A percentile compares a stretch with the other conserved stretches of the same genome.
Evolutionary conservation across 306 rosid species (phyloP).

Genomic region (Casuarina glauca): DNA sequence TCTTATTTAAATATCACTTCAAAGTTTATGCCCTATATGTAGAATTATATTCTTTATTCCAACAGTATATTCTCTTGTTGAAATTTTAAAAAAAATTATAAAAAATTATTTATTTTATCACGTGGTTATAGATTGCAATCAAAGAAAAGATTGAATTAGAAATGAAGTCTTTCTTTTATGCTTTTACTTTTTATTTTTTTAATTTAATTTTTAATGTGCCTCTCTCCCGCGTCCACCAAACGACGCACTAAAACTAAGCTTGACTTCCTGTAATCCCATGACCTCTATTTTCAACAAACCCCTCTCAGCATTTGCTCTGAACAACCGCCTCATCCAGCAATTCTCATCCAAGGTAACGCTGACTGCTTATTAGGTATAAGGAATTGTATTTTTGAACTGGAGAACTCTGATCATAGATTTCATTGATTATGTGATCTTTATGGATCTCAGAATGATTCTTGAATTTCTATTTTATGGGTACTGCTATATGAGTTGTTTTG

Average conservation of each 20-base stretch:
- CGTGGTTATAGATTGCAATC: too few species aligned
- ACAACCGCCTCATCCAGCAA: background rate
- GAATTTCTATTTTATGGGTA: background rate
- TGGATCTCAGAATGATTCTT: background rate
- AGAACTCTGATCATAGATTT: background rate
- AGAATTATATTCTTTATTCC: too few species aligned
- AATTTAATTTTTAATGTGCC: too few species aligned
- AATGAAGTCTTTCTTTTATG: too few species aligned
- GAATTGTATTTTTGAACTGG: background rate
- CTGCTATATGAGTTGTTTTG: background rate
- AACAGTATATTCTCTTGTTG: too few species aligned
- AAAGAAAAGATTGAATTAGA: too few species aligned
- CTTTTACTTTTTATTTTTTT: too few species aligned
- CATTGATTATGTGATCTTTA: background rate
- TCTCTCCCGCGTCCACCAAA: too few species aligned
- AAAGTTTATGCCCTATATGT: too few species aligned
- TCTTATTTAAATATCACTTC: too few species aligned
- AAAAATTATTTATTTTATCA: too few species aligned
- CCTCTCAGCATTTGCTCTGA: background rate
- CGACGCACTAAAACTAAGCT: background rate
- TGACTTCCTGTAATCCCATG: background rate
- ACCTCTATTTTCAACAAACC: background rate
- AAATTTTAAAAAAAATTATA: too few species aligned
- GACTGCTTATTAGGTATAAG: background rate
- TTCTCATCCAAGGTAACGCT: conserved; percentile 6